phyloP scores from a whole-genome alignment of 1,284 basidiomycete genomes.

The Gomphus bonarii region DNA sequence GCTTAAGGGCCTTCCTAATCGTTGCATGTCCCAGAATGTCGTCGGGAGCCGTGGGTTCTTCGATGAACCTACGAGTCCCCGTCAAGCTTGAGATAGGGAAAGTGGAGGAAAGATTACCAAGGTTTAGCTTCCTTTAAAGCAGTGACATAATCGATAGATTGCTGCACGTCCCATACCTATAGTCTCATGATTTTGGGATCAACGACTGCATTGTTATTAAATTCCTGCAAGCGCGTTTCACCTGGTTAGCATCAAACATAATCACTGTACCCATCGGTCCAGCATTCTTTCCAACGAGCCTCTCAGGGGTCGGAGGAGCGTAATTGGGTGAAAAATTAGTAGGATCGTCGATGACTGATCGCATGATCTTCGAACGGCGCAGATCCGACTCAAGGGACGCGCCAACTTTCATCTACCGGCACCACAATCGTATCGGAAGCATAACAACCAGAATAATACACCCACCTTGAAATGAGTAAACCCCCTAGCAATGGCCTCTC shows the following conservation, averaged over 20 bases:
- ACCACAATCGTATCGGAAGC: not conserved
- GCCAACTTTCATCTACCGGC: constrained; percentile 78
- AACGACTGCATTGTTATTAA: not conserved
- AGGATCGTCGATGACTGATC: constrained; percentile 90
- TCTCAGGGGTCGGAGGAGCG: constrained; percentile 50
- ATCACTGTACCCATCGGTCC: constrained; percentile 87
- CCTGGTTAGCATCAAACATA: constrained; percentile 95
- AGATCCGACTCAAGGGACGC: constrained; percentile 75
- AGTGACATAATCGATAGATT: constrained; percentile 88
- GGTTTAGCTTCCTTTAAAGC: constrained; percentile 75
- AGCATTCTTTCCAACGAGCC: constrained; percentile 79
- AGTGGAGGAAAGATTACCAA: constrained; percentile 41
- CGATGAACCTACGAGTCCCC: constrained; percentile 65
- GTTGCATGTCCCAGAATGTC: constrained; percentile 77
- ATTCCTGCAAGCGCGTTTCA: not conserved
- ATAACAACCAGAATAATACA: not conserved
- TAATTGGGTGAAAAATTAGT: constrained; percentile 49
- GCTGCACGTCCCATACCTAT: constrained; percentile 86
- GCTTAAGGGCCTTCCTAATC: constrained; percentile 72
- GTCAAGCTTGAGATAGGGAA: not conserved
- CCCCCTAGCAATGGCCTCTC: constrained; percentile 73
- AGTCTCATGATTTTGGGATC: not conserved
- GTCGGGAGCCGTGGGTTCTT: constrained; percentile 91
- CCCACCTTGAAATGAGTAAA: constrained; percentile 86
- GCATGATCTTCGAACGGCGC: constrained; percentile 78